Base-by-base conservation (phyloP, 306 rosid species). In the Gynostemma pentaphyllum region DNA sequence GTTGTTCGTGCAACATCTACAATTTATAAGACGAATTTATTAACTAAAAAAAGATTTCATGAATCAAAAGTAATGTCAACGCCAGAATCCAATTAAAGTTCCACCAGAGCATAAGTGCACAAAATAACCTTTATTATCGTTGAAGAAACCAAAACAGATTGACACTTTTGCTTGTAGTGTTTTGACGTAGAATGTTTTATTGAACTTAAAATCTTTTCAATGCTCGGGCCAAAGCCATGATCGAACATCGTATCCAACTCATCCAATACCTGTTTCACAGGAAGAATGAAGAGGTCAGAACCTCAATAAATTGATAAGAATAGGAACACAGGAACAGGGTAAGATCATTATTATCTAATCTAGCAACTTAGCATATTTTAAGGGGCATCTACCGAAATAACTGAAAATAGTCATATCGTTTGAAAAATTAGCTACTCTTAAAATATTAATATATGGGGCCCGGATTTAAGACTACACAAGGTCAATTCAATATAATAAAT, bases 81-180 rank as follows among this genome's bases (percentile, higher is more conserved):
- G n/a, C n/a, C n/a, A n/a, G n/a, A n/a, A n/a, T n/a, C n/a, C n/a
- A n/a, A n/a, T n/a, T n/a, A n/a, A n/a, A n/a, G n/a, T n/a, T n/a
- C n/a, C n/a, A n/a, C n/a, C n/a, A n/a, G n/a, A n/a, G n/a, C n/a
- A n/a, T n/a, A n/a, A n/a, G n/a, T n/a, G n/a, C n/a, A 36, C 12
- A 57, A 66, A 49, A 72, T 67, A 34, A 87, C 97, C 87, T 74
- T 78, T 66, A 94, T 91, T 89, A 91, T 83, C 62, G 97, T 91
- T 40, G 97, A 94, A 54, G 96, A 71, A 48, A 37, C 30, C 32
- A 59, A 26, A 12, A 59, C 30, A 21, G 64, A 59, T 37, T 37
- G 64, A 12, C 64, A 59, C 29, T 21, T 59, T 37, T 36, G 11
- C 34, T 21, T 37, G 64, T 46, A 59, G 47, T 12, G 5, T 21